Evolutionary conservation across 2,329 filamentous ascomycete genomes (phyloP), one percentile per base, ranked within the genome.

Genomic region (Pseudogymnoascus sp.): DNA sequence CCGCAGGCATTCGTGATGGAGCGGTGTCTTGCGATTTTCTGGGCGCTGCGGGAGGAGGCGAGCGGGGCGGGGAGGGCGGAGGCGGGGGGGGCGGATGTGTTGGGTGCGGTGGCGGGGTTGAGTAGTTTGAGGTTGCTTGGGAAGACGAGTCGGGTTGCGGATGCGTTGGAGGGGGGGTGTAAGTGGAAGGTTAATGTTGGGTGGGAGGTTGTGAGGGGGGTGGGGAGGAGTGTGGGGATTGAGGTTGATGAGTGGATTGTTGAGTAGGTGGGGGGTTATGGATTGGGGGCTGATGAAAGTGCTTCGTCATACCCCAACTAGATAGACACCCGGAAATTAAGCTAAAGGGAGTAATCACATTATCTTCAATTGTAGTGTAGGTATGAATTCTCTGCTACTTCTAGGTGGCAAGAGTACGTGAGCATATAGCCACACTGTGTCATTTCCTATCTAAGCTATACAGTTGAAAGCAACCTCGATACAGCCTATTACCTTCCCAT

Each of bases 141-240:
- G 35, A 82, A 86, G 44, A 86, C 90, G 2, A 87, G 85, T 7
- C 78, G 15, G 81, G 80, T 15, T 75, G 79, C 26, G 78, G 89
- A 93, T 74, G 76, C 82, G 26, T 78, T 91, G 70, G 90, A 93
- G 72, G 78, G 85, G 0, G 84, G 84, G 0, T 85, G 84, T 4
- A 87, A 88, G 74, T 95, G 89, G 88, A 84, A 88, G 70, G 87
- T 93, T 9, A 90, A 89, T 68, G 86, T 90, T 64, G 85, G 87
- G 1, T 93, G 89, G 89, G 91, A 95, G 71, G 85, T 88, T 66
- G 84, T 90, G 6, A 79, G 87, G 65, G 82, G 81, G 3, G 76
- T 95, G 67, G 90, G 89, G 28, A 78, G 90, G 71, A 87, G 84
- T 71, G 83, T 95, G 61, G 87, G 88, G 2, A 81, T 95, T n/a